phyloP scores from a whole-genome alignment of 345 rosid genomes.

The Trapa bicornis region DNA sequence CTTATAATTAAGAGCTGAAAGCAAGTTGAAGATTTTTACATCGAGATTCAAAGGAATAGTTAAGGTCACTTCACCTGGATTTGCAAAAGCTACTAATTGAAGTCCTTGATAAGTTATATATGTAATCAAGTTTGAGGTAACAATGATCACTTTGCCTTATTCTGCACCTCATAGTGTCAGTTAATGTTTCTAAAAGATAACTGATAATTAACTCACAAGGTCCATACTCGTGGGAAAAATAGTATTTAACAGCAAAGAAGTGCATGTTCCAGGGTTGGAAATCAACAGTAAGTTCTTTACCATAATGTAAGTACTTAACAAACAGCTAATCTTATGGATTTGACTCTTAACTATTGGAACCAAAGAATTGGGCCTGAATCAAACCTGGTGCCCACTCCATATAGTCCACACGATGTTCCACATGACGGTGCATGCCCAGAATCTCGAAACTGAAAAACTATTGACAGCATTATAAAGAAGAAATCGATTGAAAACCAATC shows the following conservation, averaged over 20 bases:
- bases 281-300: not conserved
- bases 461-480: constrained; percentile 3
- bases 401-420: constrained; percentile 80
- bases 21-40: not conserved
- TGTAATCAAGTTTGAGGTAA: not conserved
- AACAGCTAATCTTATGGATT: not conserved
- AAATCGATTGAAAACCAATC: not conserved
- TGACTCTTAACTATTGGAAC: not conserved
- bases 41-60: not conserved
- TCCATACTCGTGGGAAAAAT: not conserved
- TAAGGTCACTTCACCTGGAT: not conserved
- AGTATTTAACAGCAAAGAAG: not conserved
- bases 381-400: constrained; percentile 99
- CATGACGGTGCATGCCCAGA: constrained; percentile 72
- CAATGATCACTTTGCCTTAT: not conserved
- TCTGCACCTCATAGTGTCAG: not conserved
- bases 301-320: not conserved
- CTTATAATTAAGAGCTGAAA: not conserved
- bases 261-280: not conserved
- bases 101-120: not conserved
- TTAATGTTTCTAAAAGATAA: not conserved
- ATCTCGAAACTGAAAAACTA: constrained; percentile 46
- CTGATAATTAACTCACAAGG: not conserved
- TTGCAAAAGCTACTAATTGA: not conserved
- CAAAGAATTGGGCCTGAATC: constrained; percentile 6